Evolutionary conservation across 139 green algal genomes (phyloP), one percentile per base, ranked within the genome.

Genomic region (Medakamo hakoo): DNA sequence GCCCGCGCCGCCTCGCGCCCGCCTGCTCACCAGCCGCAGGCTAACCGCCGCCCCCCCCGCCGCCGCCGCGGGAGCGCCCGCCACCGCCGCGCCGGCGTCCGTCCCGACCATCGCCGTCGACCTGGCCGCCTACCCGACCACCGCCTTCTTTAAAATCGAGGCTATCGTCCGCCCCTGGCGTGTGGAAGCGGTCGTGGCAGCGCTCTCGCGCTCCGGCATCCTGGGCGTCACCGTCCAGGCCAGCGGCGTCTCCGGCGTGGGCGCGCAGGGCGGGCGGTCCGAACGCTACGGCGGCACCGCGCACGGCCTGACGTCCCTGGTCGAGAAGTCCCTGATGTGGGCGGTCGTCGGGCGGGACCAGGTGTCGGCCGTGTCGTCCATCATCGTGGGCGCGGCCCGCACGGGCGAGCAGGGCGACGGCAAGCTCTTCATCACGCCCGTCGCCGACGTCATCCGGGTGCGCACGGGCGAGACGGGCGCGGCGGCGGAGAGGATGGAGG

Each of bases 391-490:
- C 0, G 71, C 82, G 1, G 80, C 84, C 9, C 80, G 79, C 73
- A 95, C 87, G 20, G 87, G 87, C 1, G 86, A 95, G 73, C 83
- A 93, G 31, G 87, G 87, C 1, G 87, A 95, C 67, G 87, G 87
- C 65, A 95, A 95, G 75, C 86, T 94, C 30, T 95, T 95, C 57
- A 68, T 94, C 20, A 68, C 79, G 31, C 87, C 87, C 1, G 84
- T 95, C 4, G 83, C 80, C 16, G 87, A 95, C 59, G 74, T 94
- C 20, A 68, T 95, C 26, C 71, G 86, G 55, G 76, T 93, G 75
- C 81, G 85, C 24, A 94, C 86, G 20, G 85, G 68, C 4, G 86
- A 94, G 72, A 86, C 78, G 21, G 86, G 86, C 4, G 69, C 70
- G 1, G 63, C 78, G 1, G 86, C 86, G 2, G 86, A 94, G 72